These are phyloP conservation scores for Plasmodium reichenowi DNA, from an alignment of 169 alveolate species.

Conservation along the genomic window DNA sequence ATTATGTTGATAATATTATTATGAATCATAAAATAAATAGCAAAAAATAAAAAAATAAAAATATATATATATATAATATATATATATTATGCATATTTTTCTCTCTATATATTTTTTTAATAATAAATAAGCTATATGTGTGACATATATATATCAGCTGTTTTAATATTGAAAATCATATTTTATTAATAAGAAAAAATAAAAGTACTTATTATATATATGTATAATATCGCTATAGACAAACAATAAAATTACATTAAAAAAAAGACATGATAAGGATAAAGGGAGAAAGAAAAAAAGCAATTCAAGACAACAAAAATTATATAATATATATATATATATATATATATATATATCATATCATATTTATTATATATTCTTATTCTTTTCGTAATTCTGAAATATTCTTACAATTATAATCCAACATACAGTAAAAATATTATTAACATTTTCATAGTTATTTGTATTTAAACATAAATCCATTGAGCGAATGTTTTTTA, in stretches of 20 bases:
- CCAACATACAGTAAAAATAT: conserved; percentile 71
- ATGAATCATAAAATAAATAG: too few species aligned
- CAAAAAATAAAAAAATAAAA: too few species aligned
- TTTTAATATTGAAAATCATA: too few species aligned
- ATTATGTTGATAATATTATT: too few species aligned
- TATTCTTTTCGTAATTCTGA: conserved; percentile 73
- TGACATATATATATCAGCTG: too few species aligned
- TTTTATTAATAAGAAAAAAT: too few species aligned
- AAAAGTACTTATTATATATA: too few species aligned
- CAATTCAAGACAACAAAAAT: not conserved
- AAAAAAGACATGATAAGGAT: conserved; percentile 4
- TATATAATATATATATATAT: not conserved
- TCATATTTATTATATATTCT: not conserved
- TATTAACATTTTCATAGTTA: conserved; percentile 60
- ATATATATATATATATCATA: not conserved
- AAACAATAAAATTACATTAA: not conserved
- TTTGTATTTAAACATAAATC: conserved; percentile 54
- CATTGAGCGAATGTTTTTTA: conserved; percentile 63
- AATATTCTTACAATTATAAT: conserved; percentile 72
- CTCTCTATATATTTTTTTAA: too few species aligned
- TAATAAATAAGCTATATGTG: too few species aligned
- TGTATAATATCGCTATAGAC: not conserved
- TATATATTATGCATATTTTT: too few species aligned
- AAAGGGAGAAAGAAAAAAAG: not conserved
- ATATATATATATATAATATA: too few species aligned